phyloP scores from a whole-genome alignment of 371 early-diverging fungal genomes.

The Neoconidiobolus thromboides region DNA sequence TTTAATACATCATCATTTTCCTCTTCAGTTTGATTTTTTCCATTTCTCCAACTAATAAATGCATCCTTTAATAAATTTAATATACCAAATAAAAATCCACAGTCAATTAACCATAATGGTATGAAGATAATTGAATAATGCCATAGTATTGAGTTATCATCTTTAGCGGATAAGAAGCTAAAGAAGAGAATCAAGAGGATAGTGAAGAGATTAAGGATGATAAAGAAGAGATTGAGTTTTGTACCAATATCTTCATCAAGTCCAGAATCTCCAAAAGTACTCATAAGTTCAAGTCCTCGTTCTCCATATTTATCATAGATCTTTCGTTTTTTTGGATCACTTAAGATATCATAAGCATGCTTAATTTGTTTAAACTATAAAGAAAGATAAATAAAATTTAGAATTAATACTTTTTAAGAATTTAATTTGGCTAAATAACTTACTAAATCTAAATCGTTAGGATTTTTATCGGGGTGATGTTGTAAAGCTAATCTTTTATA shows the following conservation, averaged over 20 bases:
- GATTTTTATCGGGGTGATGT: conserved; percentile 62
- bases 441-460: conserved; percentile 28
- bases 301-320: conserved; percentile 81
- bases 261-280: conserved; percentile 39
- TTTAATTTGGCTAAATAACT: not conserved
- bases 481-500: conserved; percentile 39
- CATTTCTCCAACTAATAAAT: not conserved
- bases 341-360: conserved; percentile 62
- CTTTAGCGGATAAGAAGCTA: conserved; percentile 44
- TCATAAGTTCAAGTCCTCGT: conserved; percentile 64
- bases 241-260: conserved; percentile 60
- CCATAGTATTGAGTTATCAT: conserved; percentile 53
- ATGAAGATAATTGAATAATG: conserved; percentile 49
- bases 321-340: conserved; percentile 54
- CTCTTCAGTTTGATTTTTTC: not conserved
- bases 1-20: conserved; percentile 18
- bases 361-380: conserved; percentile 52
- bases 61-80: conserved; percentile 8
- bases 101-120: conserved; percentile 59
- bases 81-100: conserved; percentile 13
- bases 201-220: conserved; percentile 27
- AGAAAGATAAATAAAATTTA: not conserved
- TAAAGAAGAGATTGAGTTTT: conserved; percentile 40
- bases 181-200: conserved; percentile 55
- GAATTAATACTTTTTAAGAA: not conserved